phyloP scores from a whole-genome alignment of 2,329 filamentous ascomycete genomes.

The Didymellaceae sp. region DNA sequence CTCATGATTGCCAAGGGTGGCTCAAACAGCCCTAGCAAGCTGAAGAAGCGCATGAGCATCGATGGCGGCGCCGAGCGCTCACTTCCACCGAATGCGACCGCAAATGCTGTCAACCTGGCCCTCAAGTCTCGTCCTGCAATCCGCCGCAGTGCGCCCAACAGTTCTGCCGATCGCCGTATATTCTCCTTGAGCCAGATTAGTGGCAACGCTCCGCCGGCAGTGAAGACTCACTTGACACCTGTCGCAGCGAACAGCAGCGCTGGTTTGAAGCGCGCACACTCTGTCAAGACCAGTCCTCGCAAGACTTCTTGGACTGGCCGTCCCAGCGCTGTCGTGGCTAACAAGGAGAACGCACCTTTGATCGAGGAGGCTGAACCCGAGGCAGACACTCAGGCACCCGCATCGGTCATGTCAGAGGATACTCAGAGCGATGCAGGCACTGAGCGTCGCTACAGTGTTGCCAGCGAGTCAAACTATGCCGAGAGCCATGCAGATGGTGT shows the following conservation, averaged over 20 bases:
- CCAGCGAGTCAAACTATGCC: constrained; percentile 40
- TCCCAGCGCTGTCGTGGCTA: constrained; percentile 38
- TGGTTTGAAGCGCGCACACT: constrained; percentile 61
- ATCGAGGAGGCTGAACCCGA: constrained; percentile 53
- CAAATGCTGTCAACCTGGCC: constrained; percentile 52
- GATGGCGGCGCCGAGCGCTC: constrained; percentile 45
- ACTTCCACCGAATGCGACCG: constrained; percentile 42
- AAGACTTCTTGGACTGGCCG: constrained; percentile 48
- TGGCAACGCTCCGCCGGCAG: constrained; percentile 67
- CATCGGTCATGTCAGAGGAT: constrained; percentile 35
- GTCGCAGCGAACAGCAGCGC: constrained; percentile 44
- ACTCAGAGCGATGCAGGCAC: constrained; percentile 48
- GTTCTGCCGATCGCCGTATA: constrained; percentile 70
- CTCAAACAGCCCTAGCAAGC: constrained; percentile 45
- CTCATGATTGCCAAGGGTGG: constrained; percentile 80
- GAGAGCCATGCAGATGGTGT: constrained; percentile 45
- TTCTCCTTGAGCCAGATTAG: constrained; percentile 90
- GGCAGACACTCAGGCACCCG: constrained; percentile 24
- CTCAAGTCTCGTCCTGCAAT: constrained; percentile 57
- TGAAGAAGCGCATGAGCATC: constrained; percentile 42
- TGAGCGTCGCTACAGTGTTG: constrained; percentile 48
- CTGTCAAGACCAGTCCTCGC: constrained; percentile 48
- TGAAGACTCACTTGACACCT: constrained; percentile 46
- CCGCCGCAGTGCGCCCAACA: constrained; percentile 47
- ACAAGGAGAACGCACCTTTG: constrained; percentile 58